Percentiles rank a stretch among this genome's conserved stretches.
Evolutionary conservation across 768 basidiomycete species (phyloP).

Genomic region (Guyanaporus albipodus): DNA sequence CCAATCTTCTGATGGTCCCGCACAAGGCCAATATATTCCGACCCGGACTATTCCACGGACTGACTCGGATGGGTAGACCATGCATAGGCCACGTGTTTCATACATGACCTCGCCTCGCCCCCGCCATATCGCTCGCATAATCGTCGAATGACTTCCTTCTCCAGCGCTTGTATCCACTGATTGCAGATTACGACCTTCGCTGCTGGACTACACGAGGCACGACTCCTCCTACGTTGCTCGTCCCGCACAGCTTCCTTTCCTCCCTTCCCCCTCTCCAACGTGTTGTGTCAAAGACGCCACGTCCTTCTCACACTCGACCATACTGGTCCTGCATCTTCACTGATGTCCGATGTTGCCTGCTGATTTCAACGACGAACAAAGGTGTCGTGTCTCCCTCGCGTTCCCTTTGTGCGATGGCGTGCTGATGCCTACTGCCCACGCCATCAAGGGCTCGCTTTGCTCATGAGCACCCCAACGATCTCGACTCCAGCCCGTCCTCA

Average conservation of each 20-base stretch:
- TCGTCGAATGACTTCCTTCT: conserved; percentile 7
- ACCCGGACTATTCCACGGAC: no score
- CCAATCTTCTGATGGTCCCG: conserved; percentile 12
- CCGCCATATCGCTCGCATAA: conserved; percentile 10
- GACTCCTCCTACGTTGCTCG: conserved; percentile 8
- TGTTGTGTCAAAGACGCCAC: conserved; percentile 2
- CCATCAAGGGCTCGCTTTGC: conserved; percentile 22
- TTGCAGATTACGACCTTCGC: conserved; percentile 16
- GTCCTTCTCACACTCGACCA: neutral
- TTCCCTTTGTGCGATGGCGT: neutral
- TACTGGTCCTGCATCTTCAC: conserved; percentile 5
- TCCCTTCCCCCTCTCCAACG: conserved; percentile 6
- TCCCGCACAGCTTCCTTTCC: neutral
- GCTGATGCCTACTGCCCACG: conserved; percentile 1
- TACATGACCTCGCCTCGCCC: conserved; percentile 16
- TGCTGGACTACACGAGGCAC: conserved; percentile 29
- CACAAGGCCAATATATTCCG: conserved; percentile 7
- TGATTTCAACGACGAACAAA: conserved; percentile 29
- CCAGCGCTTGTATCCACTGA: conserved; percentile 7
- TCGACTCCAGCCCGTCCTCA: conserved; percentile 30
- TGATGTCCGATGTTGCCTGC: conserved; percentile 25
- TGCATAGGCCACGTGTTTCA: conserved; percentile 26
- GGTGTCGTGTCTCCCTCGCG: conserved; percentile 14
- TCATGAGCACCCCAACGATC: conserved; percentile 28
- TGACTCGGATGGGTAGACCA: conserved; percentile 13